These are phyloP conservation scores for Rhynchospora tenuis DNA, from an alignment of 176 grass and related monocot species.

Conservation along the genomic window DNA sequence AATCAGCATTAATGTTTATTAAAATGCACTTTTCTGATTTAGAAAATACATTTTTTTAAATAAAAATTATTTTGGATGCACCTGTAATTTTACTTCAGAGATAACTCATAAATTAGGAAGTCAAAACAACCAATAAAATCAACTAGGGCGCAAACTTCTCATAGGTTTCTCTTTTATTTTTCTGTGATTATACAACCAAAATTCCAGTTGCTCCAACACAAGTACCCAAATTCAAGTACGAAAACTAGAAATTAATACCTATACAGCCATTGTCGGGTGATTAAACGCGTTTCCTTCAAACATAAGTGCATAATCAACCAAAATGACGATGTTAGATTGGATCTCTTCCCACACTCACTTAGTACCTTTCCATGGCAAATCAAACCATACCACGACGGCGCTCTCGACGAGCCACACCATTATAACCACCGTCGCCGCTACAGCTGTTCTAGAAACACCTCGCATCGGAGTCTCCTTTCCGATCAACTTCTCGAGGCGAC, in stretches of 20 bases:
- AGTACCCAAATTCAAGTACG: background rate
- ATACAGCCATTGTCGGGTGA: conserved; percentile 57
- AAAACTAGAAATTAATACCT: conserved; percentile 23
- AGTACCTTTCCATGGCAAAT: conserved; percentile 60
- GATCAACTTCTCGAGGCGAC: background rate
- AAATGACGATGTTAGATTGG: conserved; percentile 78
- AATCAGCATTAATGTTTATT: background rate
- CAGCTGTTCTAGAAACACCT: background rate
- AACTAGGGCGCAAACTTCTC: background rate
- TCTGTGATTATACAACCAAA: background rate
- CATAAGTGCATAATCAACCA: conserved; percentile 74
- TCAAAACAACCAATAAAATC: background rate
- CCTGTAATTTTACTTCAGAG: background rate
- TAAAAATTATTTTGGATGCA: background rate
- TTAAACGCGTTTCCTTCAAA: conserved; percentile 40
- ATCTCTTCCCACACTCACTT: conserved; percentile 99
- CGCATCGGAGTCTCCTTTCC: background rate
- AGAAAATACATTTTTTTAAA: background rate
- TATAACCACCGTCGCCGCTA: conserved; percentile 8
- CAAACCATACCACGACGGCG: conserved; percentile 60
- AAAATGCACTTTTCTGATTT: background rate
- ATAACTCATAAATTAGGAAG: background rate
- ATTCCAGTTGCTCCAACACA: background rate
- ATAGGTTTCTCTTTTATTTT: background rate
- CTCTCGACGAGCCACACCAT: conserved; percentile 7